These are phyloP conservation scores for Puccinellia tenuiflora DNA, from an alignment of 176 grass and related monocot species.

Conservation along the genomic window DNA sequence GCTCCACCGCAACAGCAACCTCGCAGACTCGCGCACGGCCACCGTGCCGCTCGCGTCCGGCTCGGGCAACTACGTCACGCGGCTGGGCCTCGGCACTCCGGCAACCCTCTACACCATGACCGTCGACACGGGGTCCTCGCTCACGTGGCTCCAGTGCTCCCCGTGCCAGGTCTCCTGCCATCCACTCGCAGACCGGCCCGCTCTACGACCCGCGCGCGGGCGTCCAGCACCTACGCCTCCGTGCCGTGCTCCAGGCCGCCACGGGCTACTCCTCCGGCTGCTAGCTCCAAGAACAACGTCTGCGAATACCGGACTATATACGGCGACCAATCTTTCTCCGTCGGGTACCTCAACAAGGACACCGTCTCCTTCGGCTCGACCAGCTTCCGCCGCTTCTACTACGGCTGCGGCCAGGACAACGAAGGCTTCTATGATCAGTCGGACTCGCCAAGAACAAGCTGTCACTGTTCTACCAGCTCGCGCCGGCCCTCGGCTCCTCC, in stretches of 20 bases:
- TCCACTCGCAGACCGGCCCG: constrained; percentile 58
- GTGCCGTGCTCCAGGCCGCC: constrained; percentile 56
- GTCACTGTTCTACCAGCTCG: constrained; percentile 58
- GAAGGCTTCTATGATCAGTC: constrained; percentile 59
- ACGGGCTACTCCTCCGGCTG: constrained; percentile 63
- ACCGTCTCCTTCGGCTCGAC: constrained; percentile 43
- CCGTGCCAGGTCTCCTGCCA: constrained; percentile 73
- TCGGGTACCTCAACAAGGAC: constrained; percentile 71
- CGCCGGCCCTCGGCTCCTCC: constrained; percentile 39
- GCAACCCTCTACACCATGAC: constrained; percentile 33
- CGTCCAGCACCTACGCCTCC: constrained; percentile 46
- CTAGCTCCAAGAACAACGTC: constrained; percentile 40
- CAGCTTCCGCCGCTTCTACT: constrained; percentile 49
- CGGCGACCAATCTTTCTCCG: constrained; percentile 73
- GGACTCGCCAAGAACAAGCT: constrained; percentile 58
- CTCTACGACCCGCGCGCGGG: constrained; percentile 41
- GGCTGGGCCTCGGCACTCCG: not conserved
- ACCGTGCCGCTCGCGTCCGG: constrained; percentile 26
- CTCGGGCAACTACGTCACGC: too few species aligned
- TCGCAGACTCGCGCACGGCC: constrained; percentile 1
- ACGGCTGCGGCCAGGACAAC: constrained; percentile 75
- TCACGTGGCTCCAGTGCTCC: constrained; percentile 77
- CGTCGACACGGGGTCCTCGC: constrained; percentile 38
- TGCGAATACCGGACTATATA: constrained; percentile 80
- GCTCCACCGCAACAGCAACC: not conserved